These are phyloP conservation scores for Penicillium steckii DNA, from an alignment of 495 filamentous ascomycete genomes.

Conservation along the genomic window DNA sequence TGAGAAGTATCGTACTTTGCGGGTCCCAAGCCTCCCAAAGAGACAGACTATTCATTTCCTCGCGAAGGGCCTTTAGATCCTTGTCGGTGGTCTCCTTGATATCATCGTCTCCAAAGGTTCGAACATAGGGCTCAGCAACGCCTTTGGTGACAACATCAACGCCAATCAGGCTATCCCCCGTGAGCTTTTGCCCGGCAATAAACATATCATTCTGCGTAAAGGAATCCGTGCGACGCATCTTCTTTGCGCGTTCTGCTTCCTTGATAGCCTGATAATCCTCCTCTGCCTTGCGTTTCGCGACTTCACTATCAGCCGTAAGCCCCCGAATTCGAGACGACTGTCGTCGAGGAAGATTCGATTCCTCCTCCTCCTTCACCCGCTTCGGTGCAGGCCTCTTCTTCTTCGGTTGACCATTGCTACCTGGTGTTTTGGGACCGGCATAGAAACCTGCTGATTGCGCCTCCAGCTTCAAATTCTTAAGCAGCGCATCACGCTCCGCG, in stretches of 20 bases:
- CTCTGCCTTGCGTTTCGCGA: conserved; percentile 77
- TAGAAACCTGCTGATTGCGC: conserved; percentile 54
- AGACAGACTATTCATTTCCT: conserved; percentile 76
- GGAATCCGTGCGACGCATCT: conserved; percentile 66
- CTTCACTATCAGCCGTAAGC: conserved; percentile 66
- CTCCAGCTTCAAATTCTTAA: conserved; percentile 56
- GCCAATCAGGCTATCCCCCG: conserved; percentile 38
- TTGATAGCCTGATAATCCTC: conserved; percentile 62
- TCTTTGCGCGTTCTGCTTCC: conserved; percentile 67
- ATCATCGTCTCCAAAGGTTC: conserved; percentile 80
- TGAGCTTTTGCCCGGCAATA: conserved; percentile 69
- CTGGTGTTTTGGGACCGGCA: conserved; percentile 29
- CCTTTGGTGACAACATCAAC: conserved; percentile 63
- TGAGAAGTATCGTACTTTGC: conserved; percentile 51
- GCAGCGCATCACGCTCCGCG: conserved; percentile 67
- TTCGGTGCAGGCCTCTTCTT: conserved; percentile 51
- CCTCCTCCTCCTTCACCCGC: conserved; percentile 48
- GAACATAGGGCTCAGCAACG: conserved; percentile 69
- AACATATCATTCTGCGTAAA: conserved; percentile 75
- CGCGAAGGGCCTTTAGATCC: conserved; percentile 69
- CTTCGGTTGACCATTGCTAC: conserved; percentile 35
- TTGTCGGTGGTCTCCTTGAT: conserved; percentile 78
- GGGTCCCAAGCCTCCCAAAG: conserved; percentile 82
- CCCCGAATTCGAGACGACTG: conserved; percentile 67
- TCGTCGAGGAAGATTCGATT: conserved; percentile 50